Evolutionary conservation across 306 rosid species (phyloP), one percentile per base, ranked within the genome.

Genomic region (Spatholobus suberectus): DNA sequence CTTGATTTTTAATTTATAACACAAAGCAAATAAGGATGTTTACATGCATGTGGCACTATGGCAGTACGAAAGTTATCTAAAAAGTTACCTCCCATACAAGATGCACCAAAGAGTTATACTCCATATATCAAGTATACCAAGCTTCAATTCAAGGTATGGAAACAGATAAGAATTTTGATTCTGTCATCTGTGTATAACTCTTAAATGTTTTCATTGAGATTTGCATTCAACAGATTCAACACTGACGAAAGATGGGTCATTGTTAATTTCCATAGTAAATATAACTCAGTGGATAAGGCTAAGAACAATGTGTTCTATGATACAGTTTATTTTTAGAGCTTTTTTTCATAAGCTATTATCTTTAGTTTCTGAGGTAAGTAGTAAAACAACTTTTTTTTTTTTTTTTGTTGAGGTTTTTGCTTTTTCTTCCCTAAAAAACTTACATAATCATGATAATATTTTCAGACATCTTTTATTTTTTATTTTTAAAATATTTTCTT

Each of bases 71-170:
- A 91, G 59, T 37, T 65, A 82, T 66, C 68, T 29, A 89, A 80
- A 54, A 80, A 85, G 84, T 82, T 70, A 21, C 79, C 90, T 58
- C 51, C 87, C 34, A 81, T 10, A 73, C 92, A 83, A 83, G 94
- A 92, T 77, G 83, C 79, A 38, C 47, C 86, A 23, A 86, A 63
- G 88, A 87, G 83, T 83, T 89, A 90, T 73, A 92, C 97, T 65
- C 98, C 99, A 70, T 57, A 51, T 54, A 91, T 96, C 78, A 94
- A 85, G 71, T 96, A 91, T 84, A 94, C 90, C 34, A 96, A 94
- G 87, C 97, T 96, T 89, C 90, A 87, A 82, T 96, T 96, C 85
- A 87, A 94, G 99, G 99, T 96, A 81, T 43, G 85, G 27, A 76
- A 57, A 67, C 55, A 51, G 58, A 21, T 54, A 59, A 27, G 67